Evolutionary conservation across 2,329 filamentous ascomycete genomes (phyloP).

Genomic region (Chaetomium sp.): DNA sequence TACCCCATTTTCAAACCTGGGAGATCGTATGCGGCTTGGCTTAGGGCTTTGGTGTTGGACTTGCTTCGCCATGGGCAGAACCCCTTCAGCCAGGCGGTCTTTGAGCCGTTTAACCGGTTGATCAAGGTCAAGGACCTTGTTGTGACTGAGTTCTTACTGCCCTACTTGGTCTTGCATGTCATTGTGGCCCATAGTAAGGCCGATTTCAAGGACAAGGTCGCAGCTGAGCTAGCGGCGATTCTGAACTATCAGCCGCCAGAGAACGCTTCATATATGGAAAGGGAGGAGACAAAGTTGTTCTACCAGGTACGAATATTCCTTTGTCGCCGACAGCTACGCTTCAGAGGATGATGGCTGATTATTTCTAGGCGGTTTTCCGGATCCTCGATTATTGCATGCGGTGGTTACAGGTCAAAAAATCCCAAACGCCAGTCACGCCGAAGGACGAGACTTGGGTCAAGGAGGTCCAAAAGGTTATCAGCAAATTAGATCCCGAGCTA

Average conservation of each 20-base stretch:
- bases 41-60: conserved; percentile 73
- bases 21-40: conserved; percentile 71
- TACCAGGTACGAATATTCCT: conserved; percentile 60
- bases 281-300: conserved; percentile 73
- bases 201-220: conserved; percentile 44
- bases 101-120: conserved; percentile 72
- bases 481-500: conserved; percentile 66
- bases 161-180: conserved; percentile 78
- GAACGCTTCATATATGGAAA: conserved; percentile 51
- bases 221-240: conserved; percentile 67
- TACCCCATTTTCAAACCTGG: conserved; percentile 74
- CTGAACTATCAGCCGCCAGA: conserved; percentile 54
- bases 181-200: conserved; percentile 61
- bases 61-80: conserved; percentile 73
- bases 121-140: conserved; percentile 80
- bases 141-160: conserved; percentile 81
- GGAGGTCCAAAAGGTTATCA: conserved; percentile 46
- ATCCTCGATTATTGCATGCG: conserved; percentile 85
- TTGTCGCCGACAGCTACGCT: neutral
- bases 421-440: conserved; percentile 24
- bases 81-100: conserved; percentile 67
- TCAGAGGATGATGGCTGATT: conserved; percentile 15
- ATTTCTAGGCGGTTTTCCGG: conserved; percentile 69
- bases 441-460: conserved; percentile 45
- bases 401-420: conserved; percentile 76